Conservation (phyloP, 495 filamentous ascomycete species). For the Chaetomium fimeti region DNA sequence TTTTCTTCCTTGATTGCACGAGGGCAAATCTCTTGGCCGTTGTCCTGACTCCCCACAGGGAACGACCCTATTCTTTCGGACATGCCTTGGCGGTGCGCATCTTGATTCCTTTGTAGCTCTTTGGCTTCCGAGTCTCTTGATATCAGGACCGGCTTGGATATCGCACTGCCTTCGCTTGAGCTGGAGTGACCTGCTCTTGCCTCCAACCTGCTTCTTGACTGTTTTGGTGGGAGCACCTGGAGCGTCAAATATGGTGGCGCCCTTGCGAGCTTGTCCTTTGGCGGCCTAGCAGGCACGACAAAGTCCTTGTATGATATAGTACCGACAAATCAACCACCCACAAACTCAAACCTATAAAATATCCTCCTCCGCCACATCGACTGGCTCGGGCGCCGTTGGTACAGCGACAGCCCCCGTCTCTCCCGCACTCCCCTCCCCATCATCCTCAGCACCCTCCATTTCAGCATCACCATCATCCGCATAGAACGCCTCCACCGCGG, state of each 20-base stretch:
- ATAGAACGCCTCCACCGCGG: slow-evolving; percentile 26
- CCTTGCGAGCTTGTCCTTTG: neutral
- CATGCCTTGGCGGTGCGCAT: too few species aligned
- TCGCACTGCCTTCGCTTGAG: too few species aligned
- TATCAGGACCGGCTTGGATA: too few species aligned
- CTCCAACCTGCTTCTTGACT: too few species aligned
- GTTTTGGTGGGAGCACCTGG: neutral
- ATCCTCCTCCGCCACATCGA: slow-evolving; percentile 25
- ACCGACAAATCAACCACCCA: neutral
- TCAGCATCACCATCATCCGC: slow-evolving; percentile 30
- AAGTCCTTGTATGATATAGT: neutral
- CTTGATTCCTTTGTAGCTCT: too few species aligned
- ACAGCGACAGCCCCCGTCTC: neutral
- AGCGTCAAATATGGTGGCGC: neutral
- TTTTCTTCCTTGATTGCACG: too few species aligned
- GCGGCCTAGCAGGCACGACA: neutral
- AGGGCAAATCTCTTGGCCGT: too few species aligned
- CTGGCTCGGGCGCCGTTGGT: slow-evolving; percentile 2
- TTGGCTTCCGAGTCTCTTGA: too few species aligned
- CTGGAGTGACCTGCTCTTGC: too few species aligned
- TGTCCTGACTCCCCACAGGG: too few species aligned
- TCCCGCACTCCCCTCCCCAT: neutral
- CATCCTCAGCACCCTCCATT: slow-evolving; percentile 26
- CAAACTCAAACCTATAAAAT: slow-evolving; percentile 20
- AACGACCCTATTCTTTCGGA: too few species aligned